Evolutionary conservation across 768 basidiomycete species (phyloP).

Genomic region (Scleroderma bovista): DNA sequence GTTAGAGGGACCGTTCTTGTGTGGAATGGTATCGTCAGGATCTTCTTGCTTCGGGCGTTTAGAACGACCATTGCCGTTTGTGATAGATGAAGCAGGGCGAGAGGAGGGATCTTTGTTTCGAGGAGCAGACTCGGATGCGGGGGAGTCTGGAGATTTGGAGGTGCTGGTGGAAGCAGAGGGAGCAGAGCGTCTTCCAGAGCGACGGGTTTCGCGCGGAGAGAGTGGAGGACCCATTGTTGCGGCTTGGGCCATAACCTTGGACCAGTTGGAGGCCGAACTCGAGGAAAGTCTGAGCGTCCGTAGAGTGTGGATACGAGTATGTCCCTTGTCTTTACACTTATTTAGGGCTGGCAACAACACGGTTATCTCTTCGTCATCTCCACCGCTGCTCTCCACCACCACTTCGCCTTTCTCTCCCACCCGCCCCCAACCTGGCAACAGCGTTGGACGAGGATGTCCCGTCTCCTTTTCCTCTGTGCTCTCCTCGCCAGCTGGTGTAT

Average conservation of each 20-base stretch:
- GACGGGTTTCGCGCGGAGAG: constrained; percentile 71
- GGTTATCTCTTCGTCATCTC: constrained; percentile 8
- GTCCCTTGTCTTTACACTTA: constrained; percentile 28
- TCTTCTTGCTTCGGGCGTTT: constrained; percentile 76
- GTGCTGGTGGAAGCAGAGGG: constrained; percentile 62
- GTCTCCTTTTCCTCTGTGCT: neutral
- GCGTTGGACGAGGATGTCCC: neutral
- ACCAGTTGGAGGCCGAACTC: too few species aligned
- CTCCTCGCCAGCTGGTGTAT: neutral
- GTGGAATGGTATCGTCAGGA: constrained; percentile 48
- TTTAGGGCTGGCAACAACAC: constrained; percentile 32
- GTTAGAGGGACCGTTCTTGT: constrained; percentile 39
- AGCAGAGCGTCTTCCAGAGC: constrained; percentile 69
- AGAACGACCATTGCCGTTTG: constrained; percentile 36
- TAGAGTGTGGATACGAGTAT: too few species aligned
- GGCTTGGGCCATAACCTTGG: constrained; percentile 52
- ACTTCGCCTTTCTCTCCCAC: neutral
- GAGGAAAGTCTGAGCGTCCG: too few species aligned
- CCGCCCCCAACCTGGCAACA: neutral
- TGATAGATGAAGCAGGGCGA: constrained; percentile 35
- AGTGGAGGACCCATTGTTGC: constrained; percentile 73
- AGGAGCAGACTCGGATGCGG: constrained; percentile 42
- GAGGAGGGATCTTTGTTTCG: constrained; percentile 38
- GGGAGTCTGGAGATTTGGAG: constrained; percentile 72
- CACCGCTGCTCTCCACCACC: constrained; percentile 8